A percentile compares a stretch with the other conserved stretches of the same genome.
These are phyloP conservation scores for Lomentospora prolificans DNA, from an alignment of 2,329 filamentous ascomycete species.

Conservation along the genomic window DNA sequence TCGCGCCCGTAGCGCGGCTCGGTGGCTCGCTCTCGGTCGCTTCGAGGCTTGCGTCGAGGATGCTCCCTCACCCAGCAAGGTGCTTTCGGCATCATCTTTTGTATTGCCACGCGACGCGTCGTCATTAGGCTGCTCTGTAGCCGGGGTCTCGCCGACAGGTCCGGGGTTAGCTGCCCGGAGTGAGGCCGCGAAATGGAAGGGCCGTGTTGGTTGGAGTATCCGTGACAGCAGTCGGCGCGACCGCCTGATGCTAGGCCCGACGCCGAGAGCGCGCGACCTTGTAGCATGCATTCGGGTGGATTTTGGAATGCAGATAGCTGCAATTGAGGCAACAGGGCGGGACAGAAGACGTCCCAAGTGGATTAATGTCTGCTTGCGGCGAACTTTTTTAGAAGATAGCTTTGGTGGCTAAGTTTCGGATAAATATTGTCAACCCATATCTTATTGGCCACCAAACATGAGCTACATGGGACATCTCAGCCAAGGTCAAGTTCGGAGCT, in stretches of 20 bases:
- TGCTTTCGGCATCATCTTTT: conserved; percentile 3
- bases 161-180: conserved; percentile 10
- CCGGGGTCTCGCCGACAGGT: conserved; percentile 12
- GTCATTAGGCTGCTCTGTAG: conserved; percentile 11
- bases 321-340: conserved; percentile 11
- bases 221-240: background rate
- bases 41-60: conserved; percentile 3
- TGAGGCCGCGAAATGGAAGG: conserved; percentile 11
- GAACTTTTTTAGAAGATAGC: background rate
- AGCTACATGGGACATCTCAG: too few relatives aligned
- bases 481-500: background rate
- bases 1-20: conserved; percentile 21
- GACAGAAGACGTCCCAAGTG: conserved; percentile 4
- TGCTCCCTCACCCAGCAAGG: background rate
- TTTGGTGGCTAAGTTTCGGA: background rate
- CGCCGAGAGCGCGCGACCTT: conserved; percentile 16
- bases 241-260: conserved; percentile 12
- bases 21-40: conserved; percentile 10
- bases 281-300: conserved; percentile 18
- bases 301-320: conserved; percentile 10
- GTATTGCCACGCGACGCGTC: conserved; percentile 10
- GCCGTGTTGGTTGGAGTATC: conserved; percentile 11
- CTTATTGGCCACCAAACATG: background rate
- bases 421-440: background rate
- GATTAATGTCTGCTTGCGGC: conserved; percentile 8